Percentiles rank a stretch among this genome's conserved stretches.
Evolutionary conservation across 108 stramenopile genomes (phyloP).

Genomic region (Nitzschia palea): DNA sequence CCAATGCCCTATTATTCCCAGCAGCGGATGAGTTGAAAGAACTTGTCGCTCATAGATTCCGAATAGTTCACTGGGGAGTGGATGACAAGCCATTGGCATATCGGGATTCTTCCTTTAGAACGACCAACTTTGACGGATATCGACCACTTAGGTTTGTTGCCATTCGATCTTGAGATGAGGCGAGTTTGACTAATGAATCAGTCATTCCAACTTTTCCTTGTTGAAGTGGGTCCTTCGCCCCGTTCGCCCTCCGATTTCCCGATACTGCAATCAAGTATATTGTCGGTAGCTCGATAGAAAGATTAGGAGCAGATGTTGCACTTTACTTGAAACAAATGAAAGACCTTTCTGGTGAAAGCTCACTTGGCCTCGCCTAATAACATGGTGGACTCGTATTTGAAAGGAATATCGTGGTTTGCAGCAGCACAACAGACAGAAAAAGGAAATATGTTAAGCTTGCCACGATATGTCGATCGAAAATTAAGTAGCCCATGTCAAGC

Average conservation of each 20-base stretch:
- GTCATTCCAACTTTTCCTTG: no score
- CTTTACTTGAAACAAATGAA: no score
- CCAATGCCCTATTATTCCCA: conserved; percentile 61
- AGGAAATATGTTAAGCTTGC: conserved; percentile 1
- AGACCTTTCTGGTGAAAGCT: no score
- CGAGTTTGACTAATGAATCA: no score
- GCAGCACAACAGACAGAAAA: conserved; percentile 2
- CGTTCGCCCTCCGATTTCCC: no score
- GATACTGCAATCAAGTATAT: no score
- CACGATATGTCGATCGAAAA: not conserved
- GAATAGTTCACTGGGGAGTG: conserved; percentile 60
- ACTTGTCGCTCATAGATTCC: conserved; percentile 60
- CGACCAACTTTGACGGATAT: conserved; percentile 69
- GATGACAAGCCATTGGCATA: conserved; percentile 59
- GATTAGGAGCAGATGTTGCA: no score
- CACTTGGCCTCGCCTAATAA: no score
- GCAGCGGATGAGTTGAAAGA: conserved; percentile 65
- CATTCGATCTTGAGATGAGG: conserved; percentile 11
- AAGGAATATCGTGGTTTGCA: no score
- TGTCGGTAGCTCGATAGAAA: no score
- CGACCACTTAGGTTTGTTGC: conserved; percentile 65
- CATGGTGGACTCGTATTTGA: no score
- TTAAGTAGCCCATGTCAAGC: conserved; percentile 1
- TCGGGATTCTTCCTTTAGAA: conserved; percentile 49
- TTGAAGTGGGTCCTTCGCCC: no score